phyloP scores from a whole-genome alignment of 1,139 yeast species.

The Candida tetrigidarum region DNA sequence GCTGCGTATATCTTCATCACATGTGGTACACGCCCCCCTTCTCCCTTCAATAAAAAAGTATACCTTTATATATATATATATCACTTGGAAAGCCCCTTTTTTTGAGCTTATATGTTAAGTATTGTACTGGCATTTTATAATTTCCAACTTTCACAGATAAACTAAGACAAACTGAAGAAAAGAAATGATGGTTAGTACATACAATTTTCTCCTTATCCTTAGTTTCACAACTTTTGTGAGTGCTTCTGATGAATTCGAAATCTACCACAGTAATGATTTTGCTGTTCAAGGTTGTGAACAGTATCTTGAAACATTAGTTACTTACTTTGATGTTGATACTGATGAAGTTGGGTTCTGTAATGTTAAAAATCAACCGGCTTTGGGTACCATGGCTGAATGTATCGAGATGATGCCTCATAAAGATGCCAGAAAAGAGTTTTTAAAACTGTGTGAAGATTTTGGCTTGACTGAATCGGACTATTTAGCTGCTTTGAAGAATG shows the following conservation, averaged over 20 bases:
- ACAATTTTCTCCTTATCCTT: not conserved
- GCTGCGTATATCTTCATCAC: too few relatives aligned
- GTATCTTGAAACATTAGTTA: conserved; percentile 28
- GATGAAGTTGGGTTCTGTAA: conserved; percentile 37
- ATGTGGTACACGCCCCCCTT: too few relatives aligned
- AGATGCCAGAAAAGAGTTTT: conserved; percentile 29
- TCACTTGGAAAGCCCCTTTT: too few relatives aligned
- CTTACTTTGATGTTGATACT: conserved; percentile 23
- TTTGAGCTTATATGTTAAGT: not conserved
- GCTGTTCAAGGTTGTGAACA: conserved; percentile 32
- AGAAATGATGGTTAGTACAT: conserved; percentile 3
- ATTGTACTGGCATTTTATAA: too few relatives aligned
- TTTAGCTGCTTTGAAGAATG: conserved; percentile 38
- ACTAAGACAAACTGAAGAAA: too few relatives aligned
- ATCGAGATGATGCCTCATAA: conserved; percentile 29
- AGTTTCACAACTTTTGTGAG: conserved; percentile 6
- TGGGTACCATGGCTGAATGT: conserved; percentile 44
- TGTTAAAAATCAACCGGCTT: conserved; percentile 38
- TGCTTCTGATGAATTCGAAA: conserved; percentile 2
- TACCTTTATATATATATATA: too few relatives aligned
- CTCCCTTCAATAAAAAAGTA: too few relatives aligned
- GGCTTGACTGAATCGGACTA: conserved; percentile 33
- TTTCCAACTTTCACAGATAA: too few relatives aligned
- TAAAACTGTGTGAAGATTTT: conserved; percentile 27
- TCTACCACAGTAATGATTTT: conserved; percentile 22